Evolutionary conservation across 257 asterid genomes (phyloP), one percentile per base, ranked within the genome.

Genomic region (Solanum appendiculatum): DNA sequence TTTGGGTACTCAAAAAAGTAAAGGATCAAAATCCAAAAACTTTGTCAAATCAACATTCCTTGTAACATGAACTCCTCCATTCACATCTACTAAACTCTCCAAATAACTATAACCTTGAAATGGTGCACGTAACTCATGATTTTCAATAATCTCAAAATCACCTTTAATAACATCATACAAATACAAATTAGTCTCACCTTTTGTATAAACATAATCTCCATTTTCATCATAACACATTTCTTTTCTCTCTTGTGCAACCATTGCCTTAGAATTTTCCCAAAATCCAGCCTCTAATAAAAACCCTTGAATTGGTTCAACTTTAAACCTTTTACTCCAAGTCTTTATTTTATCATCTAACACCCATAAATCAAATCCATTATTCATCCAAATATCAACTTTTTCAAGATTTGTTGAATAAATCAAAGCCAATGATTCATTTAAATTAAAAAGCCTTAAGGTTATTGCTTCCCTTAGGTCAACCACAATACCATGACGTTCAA

Each of bases 381-480:
- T 46, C 84, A 80, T 27, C 84, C 84, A 80, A 16, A 80, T 80
- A 80, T 80, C 84, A 80, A 80, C 84, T 80, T 80, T 80, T 46
- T 80, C 84, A 16, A 80, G 64, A 80, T 80, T 80, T 27, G 63
- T 48, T 5, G 66, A 80, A 46, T 46, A 80, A 44, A 80, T 80
- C 42, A 80, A 80, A 44, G 66, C 84, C 11, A 80, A 46, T 9
- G 84, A 27, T 46, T 80, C 84, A 29, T 80, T 44, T 27, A 80
- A 29, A 6, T 80, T 80, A 36, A 46, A 80, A 1, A 80, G 84
- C 29, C 84, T 80, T 18, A 80, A 23, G 12, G 84, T 46, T 27
- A 27, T 80, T 80, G 84, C 66, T 29, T 80, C 84, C 84, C 66
- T 27, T 44, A 80, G 84, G 66, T 80, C 84, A 80, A 80, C 66